Evolutionary conservation across 208 protist genomes (phyloP), one percentile per base, ranked within the genome.

Genomic region (Tetramitus jugosus): DNA sequence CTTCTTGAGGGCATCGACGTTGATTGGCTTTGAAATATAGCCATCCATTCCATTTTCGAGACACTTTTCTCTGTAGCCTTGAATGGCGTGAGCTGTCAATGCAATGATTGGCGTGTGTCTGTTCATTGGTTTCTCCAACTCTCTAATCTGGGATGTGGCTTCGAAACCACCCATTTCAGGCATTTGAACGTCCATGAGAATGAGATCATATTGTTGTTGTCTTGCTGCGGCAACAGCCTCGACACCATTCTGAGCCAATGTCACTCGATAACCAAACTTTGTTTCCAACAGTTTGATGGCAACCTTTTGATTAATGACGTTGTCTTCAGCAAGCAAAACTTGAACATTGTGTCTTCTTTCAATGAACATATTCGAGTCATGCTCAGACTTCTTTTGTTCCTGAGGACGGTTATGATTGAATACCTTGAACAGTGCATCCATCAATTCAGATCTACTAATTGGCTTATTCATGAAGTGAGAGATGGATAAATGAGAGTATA

Each of bases 281-380:
- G 49, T 46, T 8, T 80, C 49, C 13, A 88, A 53, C 2, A 83
- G 40, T 46, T 85, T 76, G 46, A 64, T 80, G 39, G 81, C 42
- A 42, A 88, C 64, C 10, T 81, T 67, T 46, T 87, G 81, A 67
- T 88, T 88, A 17, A 87, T 17, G 40, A 79, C 53, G 77, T 87
- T 87, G 68, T 88, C 85, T 53, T 88, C 85, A 6, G 81, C 85
- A 0, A 88, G n/a, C 13, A 88, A 35, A 39, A 85, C 52, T 8
- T 40, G 60, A 10, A 69, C 42, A 20, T 56, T 56, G 20, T 56
- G 14, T 56, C 20, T 10, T 56, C 49, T 56, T 56, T 56, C 14
- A 56, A 56, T 56, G 10, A 20, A 26, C 14, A 56, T 26, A 10
- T 26, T 56, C 49, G 10, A 26, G 49, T 56, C 10, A 56, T 10